Base-by-base conservation (phyloP, 805 yeast species). In the Suhomyces sp. region DNA sequence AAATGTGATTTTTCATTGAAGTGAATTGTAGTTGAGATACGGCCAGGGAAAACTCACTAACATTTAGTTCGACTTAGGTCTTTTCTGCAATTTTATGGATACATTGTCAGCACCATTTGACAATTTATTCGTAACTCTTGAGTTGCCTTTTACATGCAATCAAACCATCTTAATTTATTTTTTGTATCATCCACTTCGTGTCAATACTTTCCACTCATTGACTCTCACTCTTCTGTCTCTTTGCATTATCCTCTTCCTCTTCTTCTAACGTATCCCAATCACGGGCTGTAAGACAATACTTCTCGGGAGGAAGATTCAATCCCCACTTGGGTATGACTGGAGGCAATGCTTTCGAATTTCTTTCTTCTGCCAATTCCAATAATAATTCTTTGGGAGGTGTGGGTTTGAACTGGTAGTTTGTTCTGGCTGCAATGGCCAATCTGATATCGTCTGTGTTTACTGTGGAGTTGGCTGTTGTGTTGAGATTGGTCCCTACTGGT, bases 321-420 rank as follows among this genome's bases (percentile, higher is more conserved):
- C 98, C 98, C 82, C 88, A 88, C 33, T 82, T 76, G 10, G 93
- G 90, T 59, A 90, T 81, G 10, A 93, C 90, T 4, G 93, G 85
- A 4, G 99, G 99, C 34, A 93, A 68, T 0, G 95, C 80, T 54
- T 86, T 82, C 50, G 87, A 82, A 60, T 93, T 93, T 44, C 96
- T 72, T 54, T 95, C 98, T 13, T 81, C 83, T 0, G 98, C 98
- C 49, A 93, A 68, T 60, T 91, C 96, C 59, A 93, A 65, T 44
- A 93, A 62, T 46, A 91, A 67, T 57, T 93, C 97, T 58, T 91
- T 93, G 4, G 98, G 98, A 5, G 95, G 93, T 3, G 78, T 70
- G 2, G 98, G 96, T 58, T 88, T 88, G 72, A 93, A 93, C 58
- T 95, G 98, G 56, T 88, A 88, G 54, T 86, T 88, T n/a, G 95